These are phyloP conservation scores for Exophiala lecanii-corni DNA, from an alignment of 2,329 filamentous ascomycete genomes.

Conservation along the genomic window DNA sequence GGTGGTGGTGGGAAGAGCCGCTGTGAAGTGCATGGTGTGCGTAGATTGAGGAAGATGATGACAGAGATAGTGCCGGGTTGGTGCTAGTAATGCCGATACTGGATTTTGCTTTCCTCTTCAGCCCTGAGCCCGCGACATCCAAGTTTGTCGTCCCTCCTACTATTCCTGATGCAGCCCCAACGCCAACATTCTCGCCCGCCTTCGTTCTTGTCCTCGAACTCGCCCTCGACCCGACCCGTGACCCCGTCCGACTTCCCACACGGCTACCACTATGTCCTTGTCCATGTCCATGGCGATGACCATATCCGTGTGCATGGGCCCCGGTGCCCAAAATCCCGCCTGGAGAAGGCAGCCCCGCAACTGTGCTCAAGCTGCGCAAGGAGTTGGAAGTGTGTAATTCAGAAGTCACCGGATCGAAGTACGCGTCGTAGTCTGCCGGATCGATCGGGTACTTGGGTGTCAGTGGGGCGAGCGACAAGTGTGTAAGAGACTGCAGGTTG, in stretches of 20 bases:
- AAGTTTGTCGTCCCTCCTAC: neutral
- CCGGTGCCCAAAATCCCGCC: slow-evolving; percentile 23
- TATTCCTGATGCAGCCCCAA: too few species aligned
- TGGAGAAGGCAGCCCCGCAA: slow-evolving; percentile 28
- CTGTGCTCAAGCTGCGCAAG: slow-evolving; percentile 25
- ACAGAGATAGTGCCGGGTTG: slow-evolving; percentile 10
- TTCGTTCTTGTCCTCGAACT: slow-evolving; percentile 20
- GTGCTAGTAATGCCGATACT: slow-evolving; percentile 10
- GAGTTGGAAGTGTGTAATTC: slow-evolving; percentile 36
- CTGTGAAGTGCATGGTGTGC: neutral
- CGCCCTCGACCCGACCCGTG: slow-evolving; percentile 11
- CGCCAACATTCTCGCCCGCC: too few species aligned
- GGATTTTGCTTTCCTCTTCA: slow-evolving; percentile 19
- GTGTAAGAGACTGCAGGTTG: slow-evolving; percentile 41
- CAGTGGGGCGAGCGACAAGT: slow-evolving; percentile 58
- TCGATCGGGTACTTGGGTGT: slow-evolving; percentile 52
- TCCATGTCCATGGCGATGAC: neutral
- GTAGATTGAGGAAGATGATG: too few species aligned
- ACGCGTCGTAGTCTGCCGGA: slow-evolving; percentile 31
- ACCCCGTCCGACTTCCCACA: neutral
- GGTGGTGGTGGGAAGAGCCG: slow-evolving; percentile 2
- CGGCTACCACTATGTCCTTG: too few species aligned
- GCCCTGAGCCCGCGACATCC: neutral
- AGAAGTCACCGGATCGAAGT: slow-evolving; percentile 32
- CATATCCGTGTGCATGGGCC: slow-evolving; percentile 7